Evolutionary conservation across 441 rosid genomes (phyloP), one percentile per base, ranked within the genome.

Genomic region (Erodium texanum): DNA sequence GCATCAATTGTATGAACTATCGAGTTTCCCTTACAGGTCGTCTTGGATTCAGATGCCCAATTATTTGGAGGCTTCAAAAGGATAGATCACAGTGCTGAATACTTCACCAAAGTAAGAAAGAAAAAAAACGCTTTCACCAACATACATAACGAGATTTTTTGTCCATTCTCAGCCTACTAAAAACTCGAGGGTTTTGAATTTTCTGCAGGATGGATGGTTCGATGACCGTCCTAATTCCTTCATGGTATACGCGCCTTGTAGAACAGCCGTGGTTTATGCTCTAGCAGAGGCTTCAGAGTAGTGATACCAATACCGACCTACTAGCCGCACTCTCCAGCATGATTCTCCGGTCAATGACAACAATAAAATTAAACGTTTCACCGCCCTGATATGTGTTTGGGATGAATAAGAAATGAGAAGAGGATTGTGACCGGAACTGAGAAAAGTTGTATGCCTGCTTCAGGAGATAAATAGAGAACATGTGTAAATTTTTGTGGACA

Each of bases 181-280:
- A 36, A 61, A 59, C 45, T 9, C 19, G 45, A 56, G 9, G 56
- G 9, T 69, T 45, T 41, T 24, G 23, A 68, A 68, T 68, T 66
- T 29, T 48, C 61, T 80, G 78, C 91, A 94, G 99, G 91, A 86
- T 14, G 96, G 91, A 48, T 75, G 82, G 85, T 81, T 74, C 66
- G 88, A 94, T 20, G 81, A 86, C 66, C 86, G 97, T 22, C 97
- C 96, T 59, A 72, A 81, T 43, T 94, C 94, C 45, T 82, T 94
- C 80, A 62, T 81, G 83, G 86, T 91, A 64, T 91, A 94, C 74
- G 83, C 99, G 2, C 98, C 99, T 3, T 74, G 81, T 71, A 88
- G 99, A 82, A 89, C 97, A 1, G 97, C 96, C 22, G 94, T 86
- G 45, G 98, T 94, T 20, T 94, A 89, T 67, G 96, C 91, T 27